Conservation (phyloP, 192 early-diverging fungal genomes). For the Chytriomyces hyalinus region DNA sequence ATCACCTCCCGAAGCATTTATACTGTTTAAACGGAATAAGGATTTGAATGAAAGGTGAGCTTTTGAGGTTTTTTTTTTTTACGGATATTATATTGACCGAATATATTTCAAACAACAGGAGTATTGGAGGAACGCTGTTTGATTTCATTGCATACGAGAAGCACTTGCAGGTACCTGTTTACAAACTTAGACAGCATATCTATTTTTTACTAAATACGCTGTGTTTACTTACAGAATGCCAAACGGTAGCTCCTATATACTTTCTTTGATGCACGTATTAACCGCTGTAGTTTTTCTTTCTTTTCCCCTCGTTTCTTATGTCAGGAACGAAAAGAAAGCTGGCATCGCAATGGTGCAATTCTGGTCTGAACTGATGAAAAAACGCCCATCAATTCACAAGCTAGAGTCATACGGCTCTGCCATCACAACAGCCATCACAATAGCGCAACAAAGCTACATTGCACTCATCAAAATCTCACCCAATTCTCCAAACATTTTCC, state of each 20-base stretch:
- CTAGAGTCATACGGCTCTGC: slow-evolving; percentile 40
- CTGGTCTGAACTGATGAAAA: slow-evolving; percentile 48
- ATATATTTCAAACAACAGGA: not conserved
- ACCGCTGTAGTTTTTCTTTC: no score
- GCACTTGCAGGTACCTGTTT: slow-evolving; percentile 8
- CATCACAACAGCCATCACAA: slow-evolving; percentile 40
- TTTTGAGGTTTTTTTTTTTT: no score
- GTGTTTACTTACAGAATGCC: not conserved
- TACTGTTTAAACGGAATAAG: slow-evolving; percentile 43
- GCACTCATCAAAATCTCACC: slow-evolving; percentile 45
- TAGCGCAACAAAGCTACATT: slow-evolving; percentile 33
- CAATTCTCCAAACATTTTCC: slow-evolving; percentile 38
- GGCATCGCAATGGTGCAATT: slow-evolving; percentile 45
- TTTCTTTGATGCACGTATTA: not conserved
- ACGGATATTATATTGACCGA: not conserved
- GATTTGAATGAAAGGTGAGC: slow-evolving; percentile 44
- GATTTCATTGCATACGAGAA: slow-evolving; percentile 52
- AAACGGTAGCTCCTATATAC: slow-evolving; percentile 29
- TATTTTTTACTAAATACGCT: not conserved
- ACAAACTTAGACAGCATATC: no score
- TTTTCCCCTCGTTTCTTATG: no score
- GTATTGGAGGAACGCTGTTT: slow-evolving; percentile 40
- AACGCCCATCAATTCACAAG: slow-evolving; percentile 34
- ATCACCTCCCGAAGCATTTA: slow-evolving; percentile 40
- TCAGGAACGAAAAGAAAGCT: slow-evolving; percentile 26